A percentile compares a stretch with the other conserved stretches of the same genome.
phyloP scores from a whole-genome alignment of 495 filamentous ascomycete species.

The Trichoderma orchidacearum region DNA sequence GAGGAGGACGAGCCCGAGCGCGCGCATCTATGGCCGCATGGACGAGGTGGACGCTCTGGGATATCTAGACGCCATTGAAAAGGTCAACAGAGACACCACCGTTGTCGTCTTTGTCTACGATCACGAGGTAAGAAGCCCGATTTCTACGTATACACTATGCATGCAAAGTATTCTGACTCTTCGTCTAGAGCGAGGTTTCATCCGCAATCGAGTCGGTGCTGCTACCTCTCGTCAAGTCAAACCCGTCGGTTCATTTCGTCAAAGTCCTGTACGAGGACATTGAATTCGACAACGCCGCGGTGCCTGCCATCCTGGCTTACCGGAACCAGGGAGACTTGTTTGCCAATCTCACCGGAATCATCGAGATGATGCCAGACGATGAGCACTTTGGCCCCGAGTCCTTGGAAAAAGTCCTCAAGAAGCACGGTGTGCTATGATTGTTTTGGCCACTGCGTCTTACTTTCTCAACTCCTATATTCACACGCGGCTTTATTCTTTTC shows the following conservation, averaged over 20 bases:
- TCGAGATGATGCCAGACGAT: conserved; percentile 68
- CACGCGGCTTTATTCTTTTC: neutral
- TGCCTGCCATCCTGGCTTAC: conserved; percentile 84
- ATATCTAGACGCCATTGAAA: conserved; percentile 91
- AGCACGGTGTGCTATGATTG: conserved; percentile 29
- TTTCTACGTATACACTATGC: conserved; percentile 13
- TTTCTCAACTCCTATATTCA: neutral
- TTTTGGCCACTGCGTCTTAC: neutral
- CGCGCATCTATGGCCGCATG: conserved; percentile 62
- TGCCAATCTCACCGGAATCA: conserved; percentile 72
- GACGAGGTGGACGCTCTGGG: conserved; percentile 79
- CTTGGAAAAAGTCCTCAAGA: conserved; percentile 31
- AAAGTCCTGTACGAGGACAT: conserved; percentile 86
- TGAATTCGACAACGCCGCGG: conserved; percentile 83
- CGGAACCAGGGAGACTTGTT: conserved; percentile 75
- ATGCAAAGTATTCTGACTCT: neutral
- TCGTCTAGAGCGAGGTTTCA: conserved; percentile 57
- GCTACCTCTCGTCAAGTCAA: conserved; percentile 49
- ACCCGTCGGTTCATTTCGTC: conserved; percentile 69
- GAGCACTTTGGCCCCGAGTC: conserved; percentile 37
- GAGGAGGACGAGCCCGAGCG: conserved; percentile 53
- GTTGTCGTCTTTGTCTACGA: conserved; percentile 97
- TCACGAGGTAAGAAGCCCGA: conserved; percentile 45
- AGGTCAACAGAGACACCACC: conserved; percentile 61
- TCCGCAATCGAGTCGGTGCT: conserved; percentile 65